These are phyloP conservation scores for Psidium guajava DNA, from an alignment of 345 rosid genomes.

Conservation along the genomic window DNA sequence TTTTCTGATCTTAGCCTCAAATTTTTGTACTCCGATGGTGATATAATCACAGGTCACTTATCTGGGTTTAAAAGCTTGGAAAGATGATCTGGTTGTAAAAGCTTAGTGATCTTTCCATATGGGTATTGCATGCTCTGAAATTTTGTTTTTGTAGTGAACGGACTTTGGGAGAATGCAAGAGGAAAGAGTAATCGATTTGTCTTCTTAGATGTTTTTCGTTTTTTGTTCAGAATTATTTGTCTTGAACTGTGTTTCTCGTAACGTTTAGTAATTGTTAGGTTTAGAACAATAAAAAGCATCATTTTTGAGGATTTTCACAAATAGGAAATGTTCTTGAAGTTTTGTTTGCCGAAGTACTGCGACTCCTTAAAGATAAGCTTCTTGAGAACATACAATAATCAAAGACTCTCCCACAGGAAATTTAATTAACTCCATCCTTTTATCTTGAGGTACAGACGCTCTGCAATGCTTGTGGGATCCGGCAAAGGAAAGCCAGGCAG, in stretches of 20 bases:
- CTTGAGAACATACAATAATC: neutral
- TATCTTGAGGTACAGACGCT: constrained; percentile 42
- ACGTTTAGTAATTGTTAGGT: neutral
- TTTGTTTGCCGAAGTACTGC: neutral
- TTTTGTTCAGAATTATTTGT: neutral
- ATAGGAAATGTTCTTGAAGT: neutral
- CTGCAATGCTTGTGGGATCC: constrained; percentile 91
- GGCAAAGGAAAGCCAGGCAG: constrained; percentile 82
- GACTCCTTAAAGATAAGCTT: neutral
- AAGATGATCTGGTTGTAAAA: neutral
- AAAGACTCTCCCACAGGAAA: neutral
- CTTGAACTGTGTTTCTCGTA: neutral
- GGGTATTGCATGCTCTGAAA: neutral
- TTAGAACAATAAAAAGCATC: neutral
- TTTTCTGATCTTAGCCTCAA: neutral
- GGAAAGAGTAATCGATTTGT: neutral
- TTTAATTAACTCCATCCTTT: neutral
- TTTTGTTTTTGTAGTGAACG: neutral
- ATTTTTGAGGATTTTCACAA: neutral
- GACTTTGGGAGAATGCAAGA: neutral
- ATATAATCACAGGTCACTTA: neutral
- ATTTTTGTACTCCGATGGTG: neutral
- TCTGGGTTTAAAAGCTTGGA: neutral
- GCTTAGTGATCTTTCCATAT: neutral
- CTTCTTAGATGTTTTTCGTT: neutral